Conservation (phyloP, 208 protist species). For the Borovskyia barvae region DNA sequence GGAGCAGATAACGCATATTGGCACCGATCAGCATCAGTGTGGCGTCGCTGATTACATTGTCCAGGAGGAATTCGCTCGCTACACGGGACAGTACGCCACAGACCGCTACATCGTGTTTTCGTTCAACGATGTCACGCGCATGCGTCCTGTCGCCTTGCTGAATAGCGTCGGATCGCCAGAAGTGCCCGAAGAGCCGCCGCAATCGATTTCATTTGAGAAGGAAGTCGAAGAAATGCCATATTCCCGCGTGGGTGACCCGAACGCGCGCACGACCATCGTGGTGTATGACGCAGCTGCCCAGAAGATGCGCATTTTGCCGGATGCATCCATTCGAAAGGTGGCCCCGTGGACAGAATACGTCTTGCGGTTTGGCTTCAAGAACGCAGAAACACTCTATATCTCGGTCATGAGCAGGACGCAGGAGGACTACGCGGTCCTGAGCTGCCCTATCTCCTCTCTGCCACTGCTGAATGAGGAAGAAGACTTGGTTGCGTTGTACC, state of each 20-base stretch:
- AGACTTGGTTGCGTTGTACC: conserved; percentile 26
- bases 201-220: conserved; percentile 7
- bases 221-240: conserved; percentile 72
- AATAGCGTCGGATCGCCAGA: conserved; percentile 25
- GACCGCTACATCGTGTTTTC: conserved; percentile 64
- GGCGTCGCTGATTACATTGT: conserved; percentile 90
- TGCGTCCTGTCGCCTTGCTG: conserved; percentile 59
- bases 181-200: conserved; percentile 9
- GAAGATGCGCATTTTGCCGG: conserved; percentile 51
- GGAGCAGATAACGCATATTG: conserved; percentile 60
- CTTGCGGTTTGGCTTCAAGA: conserved; percentile 80
- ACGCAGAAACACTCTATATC: conserved; percentile 59
- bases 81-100: conserved; percentile 84
- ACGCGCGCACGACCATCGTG: conserved; percentile 55
- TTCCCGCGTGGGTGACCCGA: conserved; percentile 74
- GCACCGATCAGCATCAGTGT: conserved; percentile 59
- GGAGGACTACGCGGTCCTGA: conserved; percentile 59
- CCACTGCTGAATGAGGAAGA: conserved; percentile 35
- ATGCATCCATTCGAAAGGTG: conserved; percentile 22
- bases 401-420: conserved; percentile 65
- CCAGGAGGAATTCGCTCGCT: conserved; percentile 91
- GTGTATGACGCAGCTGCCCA: conserved; percentile 43
- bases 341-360: conserved; percentile 82
- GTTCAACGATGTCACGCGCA: conserved; percentile 74
- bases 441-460: conserved; percentile 49